Percentiles rank a stretch among this genome's conserved stretches.
Evolutionary conservation across 768 basidiomycete genomes (phyloP).

Genomic region (Hypholoma fasciculare): DNA sequence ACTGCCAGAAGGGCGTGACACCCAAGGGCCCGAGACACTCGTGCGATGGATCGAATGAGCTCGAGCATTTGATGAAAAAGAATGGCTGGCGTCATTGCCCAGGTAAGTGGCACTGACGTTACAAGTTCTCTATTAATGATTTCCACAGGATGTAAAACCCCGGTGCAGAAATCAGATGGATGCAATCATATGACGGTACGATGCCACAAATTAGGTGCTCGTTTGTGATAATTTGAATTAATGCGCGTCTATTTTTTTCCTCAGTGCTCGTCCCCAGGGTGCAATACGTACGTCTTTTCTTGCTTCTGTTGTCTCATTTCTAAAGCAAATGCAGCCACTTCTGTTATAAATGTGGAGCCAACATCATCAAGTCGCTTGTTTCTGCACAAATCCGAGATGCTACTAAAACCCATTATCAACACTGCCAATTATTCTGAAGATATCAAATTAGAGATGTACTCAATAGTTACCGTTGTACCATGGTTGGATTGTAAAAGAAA

Average conservation of each 20-base stretch:
- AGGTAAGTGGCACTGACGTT: conserved; percentile 26
- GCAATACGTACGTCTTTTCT: conserved; percentile 37
- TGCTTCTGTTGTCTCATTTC: conserved; percentile 11
- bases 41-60: conserved; percentile 56
- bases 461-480: too few relatives aligned
- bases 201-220: conserved; percentile 15
- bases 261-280: conserved; percentile 55
- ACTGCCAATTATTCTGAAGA: background rate
- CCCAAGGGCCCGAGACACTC: conserved; percentile 42
- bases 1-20: conserved; percentile 45
- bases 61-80: conserved; percentile 46
- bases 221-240: background rate
- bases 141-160: conserved; percentile 39
- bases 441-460: too few relatives aligned
- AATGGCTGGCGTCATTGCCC: conserved; percentile 65
- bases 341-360: conserved; percentile 49
- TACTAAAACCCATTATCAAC: background rate
- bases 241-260: background rate
- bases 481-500: too few relatives aligned
- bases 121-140: background rate
- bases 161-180: conserved; percentile 48
- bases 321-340: conserved; percentile 36
- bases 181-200: conserved; percentile 59
- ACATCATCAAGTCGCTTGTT: conserved; percentile 31
- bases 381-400: background rate